A percentile compares a stretch with the other conserved stretches of the same genome.
phyloP scores from a whole-genome alignment of 495 filamentous ascomycete species.

The Hypoxylon intermedium region DNA sequence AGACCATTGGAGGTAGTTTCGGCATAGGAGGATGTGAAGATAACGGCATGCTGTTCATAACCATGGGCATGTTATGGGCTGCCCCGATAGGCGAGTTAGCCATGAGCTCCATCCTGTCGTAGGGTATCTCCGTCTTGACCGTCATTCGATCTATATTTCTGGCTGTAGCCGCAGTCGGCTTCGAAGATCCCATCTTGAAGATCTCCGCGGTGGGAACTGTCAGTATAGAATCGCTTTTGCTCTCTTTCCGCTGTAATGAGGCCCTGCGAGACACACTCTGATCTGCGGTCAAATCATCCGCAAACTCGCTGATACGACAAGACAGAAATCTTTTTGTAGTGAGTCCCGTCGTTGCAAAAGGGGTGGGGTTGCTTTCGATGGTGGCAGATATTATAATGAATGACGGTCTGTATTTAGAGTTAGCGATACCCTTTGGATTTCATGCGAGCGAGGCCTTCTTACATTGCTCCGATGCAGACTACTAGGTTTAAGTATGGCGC shows the following conservation, averaged over 20 bases:
- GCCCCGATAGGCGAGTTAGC: slow-evolving; percentile 31
- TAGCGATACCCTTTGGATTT: neutral
- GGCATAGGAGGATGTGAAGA: slow-evolving; percentile 11
- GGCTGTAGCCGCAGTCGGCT: neutral
- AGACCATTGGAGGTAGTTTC: slow-evolving; percentile 7
- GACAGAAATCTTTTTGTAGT: slow-evolving; percentile 32
- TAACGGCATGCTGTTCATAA: neutral
- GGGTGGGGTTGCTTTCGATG: slow-evolving; percentile 37
- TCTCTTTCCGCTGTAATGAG: slow-evolving; percentile 36
- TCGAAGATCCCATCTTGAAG: slow-evolving; percentile 26
- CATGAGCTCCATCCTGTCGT: slow-evolving; percentile 32
- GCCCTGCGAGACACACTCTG: slow-evolving; percentile 40
- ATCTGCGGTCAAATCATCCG: slow-evolving; percentile 32
- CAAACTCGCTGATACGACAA: slow-evolving; percentile 15
- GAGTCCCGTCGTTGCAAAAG: slow-evolving; percentile 34
- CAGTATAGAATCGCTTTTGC: slow-evolving; percentile 31
- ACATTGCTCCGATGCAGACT: slow-evolving; percentile 39
- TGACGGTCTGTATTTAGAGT: slow-evolving; percentile 24
- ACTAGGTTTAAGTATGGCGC: slow-evolving; percentile 36
- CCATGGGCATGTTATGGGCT: slow-evolving; percentile 14
- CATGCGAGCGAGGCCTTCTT: slow-evolving; percentile 10
- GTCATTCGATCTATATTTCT: neutral
- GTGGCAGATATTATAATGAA: slow-evolving; percentile 37
- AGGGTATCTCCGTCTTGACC: slow-evolving; percentile 8
- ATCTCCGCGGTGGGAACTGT: slow-evolving; percentile 39